Conservation (phyloP, 1,139 yeast species). For the Hyphopichia wangnamkhiaoensis region DNA sequence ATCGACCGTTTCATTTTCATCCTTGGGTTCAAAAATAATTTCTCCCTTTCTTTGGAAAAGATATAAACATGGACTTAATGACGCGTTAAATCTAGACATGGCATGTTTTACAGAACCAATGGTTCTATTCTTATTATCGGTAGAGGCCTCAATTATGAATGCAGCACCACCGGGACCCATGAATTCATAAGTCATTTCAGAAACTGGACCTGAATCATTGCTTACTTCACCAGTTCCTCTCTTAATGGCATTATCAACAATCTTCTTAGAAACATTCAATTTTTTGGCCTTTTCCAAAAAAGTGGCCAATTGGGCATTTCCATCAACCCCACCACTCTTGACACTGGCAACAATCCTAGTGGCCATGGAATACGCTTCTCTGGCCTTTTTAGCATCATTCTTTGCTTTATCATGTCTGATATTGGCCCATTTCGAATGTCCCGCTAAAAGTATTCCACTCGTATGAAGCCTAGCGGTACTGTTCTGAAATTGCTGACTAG, state of each 20-base stretch:
- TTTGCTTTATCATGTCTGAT: constrained; percentile 93
- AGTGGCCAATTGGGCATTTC: constrained; percentile 73
- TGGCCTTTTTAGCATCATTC: constrained; percentile 78
- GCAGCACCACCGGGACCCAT: constrained; percentile 93
- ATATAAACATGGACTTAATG: constrained; percentile 74
- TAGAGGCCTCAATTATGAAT: constrained; percentile 76
- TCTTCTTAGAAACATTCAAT: constrained; percentile 78
- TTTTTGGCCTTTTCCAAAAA: constrained; percentile 78
- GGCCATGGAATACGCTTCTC: constrained; percentile 71
- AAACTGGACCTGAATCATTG: constrained; percentile 35
- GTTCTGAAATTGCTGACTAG: no score
- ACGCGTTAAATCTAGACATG: constrained; percentile 68
- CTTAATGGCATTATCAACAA: constrained; percentile 81
- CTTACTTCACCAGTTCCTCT: constrained; percentile 68
- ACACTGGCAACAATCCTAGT: constrained; percentile 75
- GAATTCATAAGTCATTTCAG: constrained; percentile 72
- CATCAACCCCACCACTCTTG: constrained; percentile 51
- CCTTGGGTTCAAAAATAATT: constrained; percentile 49
- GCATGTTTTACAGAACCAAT: constrained; percentile 75
- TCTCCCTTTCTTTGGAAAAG: constrained; percentile 79
- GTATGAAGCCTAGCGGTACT: constrained; percentile 14
- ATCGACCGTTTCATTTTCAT: constrained; percentile 51
- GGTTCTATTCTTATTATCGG: constrained; percentile 87
- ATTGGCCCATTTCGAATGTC: constrained; percentile 95
- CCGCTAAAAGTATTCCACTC: constrained; percentile 35